Percentiles rank a stretch among this genome's conserved stretches.
These are phyloP conservation scores for Fusarium compactum DNA, from an alignment of 2,329 filamentous ascomycete genomes.

Conservation along the genomic window DNA sequence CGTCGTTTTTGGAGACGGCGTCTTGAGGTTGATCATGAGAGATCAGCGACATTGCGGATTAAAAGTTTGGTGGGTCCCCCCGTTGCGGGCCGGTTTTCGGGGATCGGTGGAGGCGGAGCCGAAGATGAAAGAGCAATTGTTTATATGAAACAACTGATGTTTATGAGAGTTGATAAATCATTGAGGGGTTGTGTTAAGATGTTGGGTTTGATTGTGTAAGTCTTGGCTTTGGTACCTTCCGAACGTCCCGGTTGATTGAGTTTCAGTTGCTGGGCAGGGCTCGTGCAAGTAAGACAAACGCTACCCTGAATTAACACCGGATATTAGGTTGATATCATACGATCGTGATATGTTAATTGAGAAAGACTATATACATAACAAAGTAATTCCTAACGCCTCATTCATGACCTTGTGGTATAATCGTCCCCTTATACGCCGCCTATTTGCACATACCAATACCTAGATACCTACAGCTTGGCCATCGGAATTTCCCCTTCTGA, in stretches of 20 bases:
- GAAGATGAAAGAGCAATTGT: neutral
- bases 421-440: neutral
- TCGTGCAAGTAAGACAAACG: neutral
- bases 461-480: slow-evolving; percentile 50
- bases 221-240: slow-evolving; percentile 14
- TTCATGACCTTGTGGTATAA: neutral
- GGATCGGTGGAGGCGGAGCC: slow-evolving; percentile 39
- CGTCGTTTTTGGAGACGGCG: slow-evolving; percentile 14
- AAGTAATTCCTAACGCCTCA: neutral
- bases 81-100: slow-evolving; percentile 33
- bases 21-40: slow-evolving; percentile 5
- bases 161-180: neutral
- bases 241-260: slow-evolving; percentile 21
- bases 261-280: slow-evolving; percentile 17
- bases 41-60: slow-evolving; percentile 27
- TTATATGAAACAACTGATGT: neutral
- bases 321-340: neutral
- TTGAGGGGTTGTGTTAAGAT: neutral
- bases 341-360: neutral
- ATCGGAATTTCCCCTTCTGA: slow-evolving; percentile 5
- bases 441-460: neutral
- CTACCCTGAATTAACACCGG: neutral
- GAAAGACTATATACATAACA: neutral
- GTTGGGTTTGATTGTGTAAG: slow-evolving; percentile 1
- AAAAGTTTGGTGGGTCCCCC: slow-evolving; percentile 34